A percentile compares a stretch with the other conserved stretches of the same genome.
Evolutionary conservation across 2,329 filamentous ascomycete species (phyloP).

Genomic region (Neonectria sp.): DNA sequence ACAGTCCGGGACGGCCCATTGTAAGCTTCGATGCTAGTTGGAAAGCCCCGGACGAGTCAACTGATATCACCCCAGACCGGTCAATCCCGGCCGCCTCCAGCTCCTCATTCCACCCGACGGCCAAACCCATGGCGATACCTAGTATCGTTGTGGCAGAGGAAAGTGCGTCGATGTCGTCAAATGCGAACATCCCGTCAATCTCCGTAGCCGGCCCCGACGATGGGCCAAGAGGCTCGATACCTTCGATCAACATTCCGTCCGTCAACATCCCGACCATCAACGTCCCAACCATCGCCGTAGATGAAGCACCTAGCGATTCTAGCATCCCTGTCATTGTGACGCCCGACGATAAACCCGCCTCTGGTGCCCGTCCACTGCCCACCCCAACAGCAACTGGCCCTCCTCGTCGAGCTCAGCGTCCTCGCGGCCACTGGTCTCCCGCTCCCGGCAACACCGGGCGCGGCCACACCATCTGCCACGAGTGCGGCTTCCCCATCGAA

Average conservation of each 20-base stretch:
- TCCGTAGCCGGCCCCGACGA: constrained; percentile 51
- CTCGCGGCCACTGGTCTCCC: constrained; percentile 73
- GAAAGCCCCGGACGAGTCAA: constrained; percentile 78
- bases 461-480: constrained; percentile 82
- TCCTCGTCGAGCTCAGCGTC: constrained; percentile 56
- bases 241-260: constrained; percentile 63
- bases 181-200: constrained; percentile 54
- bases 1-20: constrained; percentile 91
- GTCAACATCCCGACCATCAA: constrained; percentile 69
- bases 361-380: constrained; percentile 57
- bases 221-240: constrained; percentile 45
- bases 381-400: constrained; percentile 57
- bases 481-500: constrained; percentile 87
- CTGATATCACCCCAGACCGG: constrained; percentile 74
- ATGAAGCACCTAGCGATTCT: constrained; percentile 11
- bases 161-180: constrained; percentile 54
- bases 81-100: constrained; percentile 48
- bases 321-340: constrained; percentile 63
- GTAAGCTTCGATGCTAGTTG: constrained; percentile 95
- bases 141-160: constrained; percentile 68
- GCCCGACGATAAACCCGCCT: constrained; percentile 57
- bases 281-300: constrained; percentile 53
- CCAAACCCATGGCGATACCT: constrained; percentile 63
- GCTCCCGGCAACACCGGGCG: constrained; percentile 63
- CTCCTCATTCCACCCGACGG: constrained; percentile 46